Evolutionary conservation across 495 filamentous ascomycete genomes (phyloP), one percentile per base, ranked within the genome.

Genomic region (Hypoxylon crocopeplum): DNA sequence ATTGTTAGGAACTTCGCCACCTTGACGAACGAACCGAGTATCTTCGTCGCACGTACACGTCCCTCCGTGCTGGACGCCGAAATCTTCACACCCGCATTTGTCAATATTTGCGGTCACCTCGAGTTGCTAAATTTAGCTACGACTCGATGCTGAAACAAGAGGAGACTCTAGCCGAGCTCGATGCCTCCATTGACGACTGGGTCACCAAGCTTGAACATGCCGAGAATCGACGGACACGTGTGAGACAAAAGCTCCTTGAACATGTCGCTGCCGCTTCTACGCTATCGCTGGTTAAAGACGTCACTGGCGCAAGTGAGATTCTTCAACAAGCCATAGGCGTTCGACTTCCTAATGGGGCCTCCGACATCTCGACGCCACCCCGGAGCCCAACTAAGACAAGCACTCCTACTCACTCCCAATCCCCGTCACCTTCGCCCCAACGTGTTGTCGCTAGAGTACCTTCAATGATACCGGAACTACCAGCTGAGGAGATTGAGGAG

Each of bases 221-320:
- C n/a, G 88, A 91, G 74, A 88, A 90, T 64, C 77, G 88, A 59
- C 81, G 88, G 19, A 82, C 81, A 11, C 77, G 84, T 22, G 80
- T 91, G 19, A 82, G 86, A n/a, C 86, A 90, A 67, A 91, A 89
- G 76, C 77, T 91, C 2, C 79, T 91, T 2, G 88, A 91, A 68
- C 88, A 91, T 66, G 79, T 88, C 29, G 85, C 86, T 33, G 86
- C 86, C 19, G 84, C 85, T 7, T 67, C 71, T 47, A 79, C 74
- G 5, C 73, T 81, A n/a, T 66, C 74, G 5, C 27, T 68, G 21
- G 53, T 62, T 1, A 70, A 60, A n/a, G 62, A 67, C n/a, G 58
- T 72, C 2, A 58, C 61, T 16, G 65, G 69, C 16, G 57, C 69
- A 19, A 77, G 70, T 58, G 76, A 78, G 21, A 70, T 62, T 48